Evolutionary conservation across 345 rosid genomes (phyloP).

Genomic region (Eucalyptus curtisii): DNA sequence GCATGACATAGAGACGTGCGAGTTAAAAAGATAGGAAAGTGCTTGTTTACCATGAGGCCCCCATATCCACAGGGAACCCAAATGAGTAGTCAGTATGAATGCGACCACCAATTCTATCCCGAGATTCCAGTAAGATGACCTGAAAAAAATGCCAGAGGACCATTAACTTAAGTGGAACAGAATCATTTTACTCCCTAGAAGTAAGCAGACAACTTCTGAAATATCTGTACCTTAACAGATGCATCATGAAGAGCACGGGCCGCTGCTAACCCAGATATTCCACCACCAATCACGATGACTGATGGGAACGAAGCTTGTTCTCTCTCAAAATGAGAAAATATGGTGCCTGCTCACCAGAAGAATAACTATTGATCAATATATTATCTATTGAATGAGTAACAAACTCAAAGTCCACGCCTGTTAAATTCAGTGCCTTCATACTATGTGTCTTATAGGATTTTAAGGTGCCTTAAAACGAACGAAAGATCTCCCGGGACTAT

Average conservation of each 20-base stretch:
- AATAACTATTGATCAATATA: neutral
- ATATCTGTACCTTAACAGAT: constrained; percentile 39
- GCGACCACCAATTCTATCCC: constrained; percentile 86
- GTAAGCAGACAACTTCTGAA: neutral
- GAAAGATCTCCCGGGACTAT: neutral
- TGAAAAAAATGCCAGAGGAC: neutral
- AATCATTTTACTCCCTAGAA: neutral
- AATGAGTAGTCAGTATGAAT: constrained; percentile 83
- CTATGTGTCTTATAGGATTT: neutral
- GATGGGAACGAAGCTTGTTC: constrained; percentile 38
- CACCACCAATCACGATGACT: constrained; percentile 80
- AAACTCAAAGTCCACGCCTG: neutral
- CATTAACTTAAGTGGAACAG: neutral
- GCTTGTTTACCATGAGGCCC: constrained; percentile 60
- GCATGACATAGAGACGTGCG: neutral
- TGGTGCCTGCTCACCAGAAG: constrained; percentile 9
- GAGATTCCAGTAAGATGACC: constrained; percentile 77
- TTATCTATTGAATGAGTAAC: neutral
- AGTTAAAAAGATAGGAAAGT: neutral
- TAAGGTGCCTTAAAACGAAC: neutral
- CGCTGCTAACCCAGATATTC: constrained; percentile 87
- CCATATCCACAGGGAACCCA: constrained; percentile 91
- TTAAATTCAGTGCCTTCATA: neutral
- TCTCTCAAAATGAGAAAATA: constrained; percentile 23
- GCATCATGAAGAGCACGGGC: constrained; percentile 63